Evolutionary conservation across 2,329 filamentous ascomycete species (phyloP), one percentile per base, ranked within the genome.

Genomic region (Fusarium stilboides): DNA sequence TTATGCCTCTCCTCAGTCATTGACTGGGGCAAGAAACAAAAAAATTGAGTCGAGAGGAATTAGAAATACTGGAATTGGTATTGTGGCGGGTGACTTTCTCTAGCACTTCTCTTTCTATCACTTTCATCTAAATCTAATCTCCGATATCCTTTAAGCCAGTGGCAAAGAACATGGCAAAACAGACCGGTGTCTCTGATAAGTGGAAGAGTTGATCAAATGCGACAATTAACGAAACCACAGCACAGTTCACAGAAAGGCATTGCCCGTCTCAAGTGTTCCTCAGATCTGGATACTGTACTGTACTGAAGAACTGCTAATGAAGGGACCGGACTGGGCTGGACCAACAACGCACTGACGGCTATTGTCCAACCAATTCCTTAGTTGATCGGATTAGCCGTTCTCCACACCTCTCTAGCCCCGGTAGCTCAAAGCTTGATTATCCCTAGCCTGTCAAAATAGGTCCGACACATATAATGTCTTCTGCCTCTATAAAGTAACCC

Each of bases 351-450:
- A 31, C 13, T 50, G 24, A 28, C 28, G 10, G 28, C 28, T 52
- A 51, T 39, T 57, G 53, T 57, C 28, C 28, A 31, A 31, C 28
- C 28, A 31, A 31, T 37, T 50, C n/a, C n/a, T 19, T 9, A 34
- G 22, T 13, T 34, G n/a, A 17, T 43, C 39, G 31, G 54, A 59
- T 46, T 53, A 36, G 15, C 44, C 36, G 47, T 24, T 65, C 43
- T 37, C 33, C 20, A 36, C 46, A 34, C 26, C 42, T 5, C 36
- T 33, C 17, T 57, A 57, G 45, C 17, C 12, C 34, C 28, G 22
- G 51, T 62, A 51, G 64, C 40, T 43, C 28, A 54, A 68, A 64
- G 39, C 22, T 64, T 64, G 36, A 43, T 60, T 28, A 12, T 36
- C 10, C 13, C 14, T 13, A 34, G 17, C 13, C 26, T 49, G 47